Evolutionary conservation across 495 filamentous ascomycete genomes (phyloP), one percentile per base, ranked within the genome.

Genomic region (Letharia columbiana): DNA sequence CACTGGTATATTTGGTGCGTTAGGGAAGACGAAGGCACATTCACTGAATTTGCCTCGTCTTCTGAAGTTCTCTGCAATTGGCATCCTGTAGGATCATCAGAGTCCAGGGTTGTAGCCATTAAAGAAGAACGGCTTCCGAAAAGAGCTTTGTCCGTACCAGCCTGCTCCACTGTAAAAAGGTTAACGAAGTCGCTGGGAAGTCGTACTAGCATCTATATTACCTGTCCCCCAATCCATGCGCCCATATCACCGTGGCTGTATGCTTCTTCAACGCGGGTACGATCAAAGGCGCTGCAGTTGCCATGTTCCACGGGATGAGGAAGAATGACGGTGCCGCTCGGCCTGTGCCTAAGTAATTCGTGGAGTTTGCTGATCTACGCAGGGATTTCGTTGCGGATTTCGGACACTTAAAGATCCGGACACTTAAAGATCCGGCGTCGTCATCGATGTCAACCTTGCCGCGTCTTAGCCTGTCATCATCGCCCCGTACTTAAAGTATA

Each of bases 201-300:
- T 7, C 39, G 8, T 57, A 41, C 44, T 63, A 28, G 45, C 50
- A 52, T 64, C 18, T 13, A 33, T 62, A 15, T 65, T 75, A 87
- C 84, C 75, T 89, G 72, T 96, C 91, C 40, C 94, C 94, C 37
- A 97, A 81, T 10, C 94, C 94, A 72, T 98, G 94, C 57, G 91
- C 81, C 78, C 95, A 90, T 72, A 98, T 97, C 69, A 96, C 89
- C 4, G 93, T 96, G 42, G 93, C 91, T 50, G 94, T 97, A 74
- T 97, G 93, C 71, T 86, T 89, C 72, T 85, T 91, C 56, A 91
- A 80, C n/a, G 94, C 92, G 20, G 91, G 91, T 69, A 97, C 88
- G 10, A 96, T 80, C 59, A 93, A 79, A 11, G 89, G 86, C 67
- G 79, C 80, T 65, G 83, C 64, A 10, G 54, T 58, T 15, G 63